phyloP scores from a whole-genome alignment of 2,329 filamentous ascomycete species.

The Leptographium galeiforme region DNA sequence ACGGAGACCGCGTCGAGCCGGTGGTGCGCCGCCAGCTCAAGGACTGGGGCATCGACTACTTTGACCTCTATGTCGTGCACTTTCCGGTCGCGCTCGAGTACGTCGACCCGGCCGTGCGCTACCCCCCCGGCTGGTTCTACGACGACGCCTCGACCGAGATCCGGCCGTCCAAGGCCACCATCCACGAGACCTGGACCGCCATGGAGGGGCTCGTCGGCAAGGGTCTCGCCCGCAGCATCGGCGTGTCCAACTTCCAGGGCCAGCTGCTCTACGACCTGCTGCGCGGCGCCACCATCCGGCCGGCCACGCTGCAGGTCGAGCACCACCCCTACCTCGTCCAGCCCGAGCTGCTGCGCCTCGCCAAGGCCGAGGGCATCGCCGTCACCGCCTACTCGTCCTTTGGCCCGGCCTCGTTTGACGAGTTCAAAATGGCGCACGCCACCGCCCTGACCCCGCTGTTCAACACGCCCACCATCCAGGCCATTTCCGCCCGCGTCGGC shows the following conservation, averaged over 20 bases:
- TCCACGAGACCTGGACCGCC: slow-evolving; percentile 71
- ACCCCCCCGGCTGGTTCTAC: slow-evolving; percentile 67
- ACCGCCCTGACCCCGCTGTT: slow-evolving; percentile 48
- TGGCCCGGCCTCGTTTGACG: slow-evolving; percentile 64
- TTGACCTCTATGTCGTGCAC: slow-evolving; percentile 81
- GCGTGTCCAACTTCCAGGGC: slow-evolving; percentile 72
- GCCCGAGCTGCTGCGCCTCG: slow-evolving; percentile 54
- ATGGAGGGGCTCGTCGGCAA: slow-evolving; percentile 63
- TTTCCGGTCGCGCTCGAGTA: slow-evolving; percentile 81
- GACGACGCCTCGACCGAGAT: slow-evolving; percentile 45
- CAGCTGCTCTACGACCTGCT: slow-evolving; percentile 68
- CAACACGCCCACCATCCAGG: slow-evolving; percentile 49
- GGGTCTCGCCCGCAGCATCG: slow-evolving; percentile 59
- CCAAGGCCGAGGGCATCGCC: slow-evolving; percentile 54
- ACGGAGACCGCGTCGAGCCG: slow-evolving; percentile 60
- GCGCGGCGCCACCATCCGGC: slow-evolving; percentile 60
- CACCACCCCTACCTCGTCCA: slow-evolving; percentile 84
- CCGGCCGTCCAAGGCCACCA: slow-evolving; percentile 51
- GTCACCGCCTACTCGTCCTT: slow-evolving; percentile 80
- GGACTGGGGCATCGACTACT: slow-evolving; percentile 79
- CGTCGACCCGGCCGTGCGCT: slow-evolving; percentile 64
- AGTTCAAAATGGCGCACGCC: slow-evolving; percentile 60
- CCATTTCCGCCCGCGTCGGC: slow-evolving; percentile 53
- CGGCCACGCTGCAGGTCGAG: slow-evolving; percentile 74
- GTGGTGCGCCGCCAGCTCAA: slow-evolving; percentile 65